Base-by-base conservation (phyloP, 768 basidiomycete genomes). In the Pholiota microspora region DNA sequence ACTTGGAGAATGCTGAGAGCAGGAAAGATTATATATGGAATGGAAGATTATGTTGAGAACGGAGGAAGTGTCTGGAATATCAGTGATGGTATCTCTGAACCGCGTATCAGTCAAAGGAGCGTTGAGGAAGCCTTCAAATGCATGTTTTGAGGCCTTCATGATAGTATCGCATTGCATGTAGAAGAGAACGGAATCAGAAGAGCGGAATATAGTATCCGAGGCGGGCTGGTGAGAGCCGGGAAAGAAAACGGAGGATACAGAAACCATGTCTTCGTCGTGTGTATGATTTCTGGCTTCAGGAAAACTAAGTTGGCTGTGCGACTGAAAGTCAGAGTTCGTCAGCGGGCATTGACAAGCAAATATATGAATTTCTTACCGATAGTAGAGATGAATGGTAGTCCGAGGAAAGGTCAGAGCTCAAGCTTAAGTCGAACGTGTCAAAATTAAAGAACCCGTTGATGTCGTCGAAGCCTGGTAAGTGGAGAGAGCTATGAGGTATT, bases 111-210 rank as follows among this genome's bases (percentile, higher is more conserved):
- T 42, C 25, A 66, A 31, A 4, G 60, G 55, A 9, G 44, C 32
- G 1, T 54, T 57, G 2, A 69, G 38, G 9, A 67, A 31, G 4
- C 55, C 38, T 13, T 55, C 10, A 42, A 68, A 65, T 6, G 61
- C 62, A 1, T 54, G 48, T 27, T 57, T 55, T 7, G 61, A 61
- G 10, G 27, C 54, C 2, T 49, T 49, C 3, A 61, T 40, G 15
- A 69, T 40, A 13, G 54, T 45, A 0, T 59, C 34, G 6, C 62
- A 59, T 36, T 61, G 60, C 16, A 69, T 59, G 32, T 71, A 68
- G 56, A 71, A 71, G 3, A 66, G 53, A 8, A 71, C 67, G 1
- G 51, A 45, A 23, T 71, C 70, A 23, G 63, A 56, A 6, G 67
- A 66, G 16, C 61, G 60, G 23, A 71, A 59, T 49, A 66, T 58